phyloP scores from a whole-genome alignment of 2,329 filamentous ascomycete species.

The Microsporum ferrugineum region DNA sequence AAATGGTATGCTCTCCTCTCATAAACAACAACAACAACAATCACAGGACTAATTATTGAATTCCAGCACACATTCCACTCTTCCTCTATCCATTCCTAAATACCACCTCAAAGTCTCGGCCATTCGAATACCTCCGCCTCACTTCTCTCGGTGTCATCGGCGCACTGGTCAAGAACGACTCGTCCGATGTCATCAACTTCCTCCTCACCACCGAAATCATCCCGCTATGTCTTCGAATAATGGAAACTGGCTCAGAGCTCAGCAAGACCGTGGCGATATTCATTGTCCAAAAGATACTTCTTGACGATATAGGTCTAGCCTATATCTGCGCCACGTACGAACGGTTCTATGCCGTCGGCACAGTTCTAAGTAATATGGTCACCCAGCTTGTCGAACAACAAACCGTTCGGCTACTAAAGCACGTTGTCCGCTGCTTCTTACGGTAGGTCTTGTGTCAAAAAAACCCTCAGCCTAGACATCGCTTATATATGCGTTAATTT shows the following conservation, averaged over 20 bases:
- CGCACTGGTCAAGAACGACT: conserved; percentile 96
- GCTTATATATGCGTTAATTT: not conserved
- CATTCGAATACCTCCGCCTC: conserved; percentile 92
- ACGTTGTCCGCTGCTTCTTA: conserved; percentile 93
- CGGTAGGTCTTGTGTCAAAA: conserved; percentile 48
- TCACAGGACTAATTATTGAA: not conserved
- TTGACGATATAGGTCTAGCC: conserved; percentile 91
- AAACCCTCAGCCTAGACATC: not conserved
- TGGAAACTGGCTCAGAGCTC: conserved; percentile 96
- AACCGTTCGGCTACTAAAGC: conserved; percentile 88
- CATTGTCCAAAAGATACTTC: conserved; percentile 96
- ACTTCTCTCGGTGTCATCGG: conserved; percentile 95
- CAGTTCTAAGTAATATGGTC: conserved; percentile 97
- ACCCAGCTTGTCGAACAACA: conserved; percentile 95
- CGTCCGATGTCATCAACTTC: conserved; percentile 97
- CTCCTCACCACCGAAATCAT: conserved; percentile 97
- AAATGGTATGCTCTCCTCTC: conserved; percentile 51
- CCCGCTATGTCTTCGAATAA: conserved; percentile 89
- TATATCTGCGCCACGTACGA: conserved; percentile 99
- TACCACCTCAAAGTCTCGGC: conserved; percentile 93
- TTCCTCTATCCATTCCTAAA: conserved; percentile 98
- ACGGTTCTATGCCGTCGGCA: conserved; percentile 94
- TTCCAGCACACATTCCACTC: conserved; percentile 80
- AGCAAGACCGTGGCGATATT: conserved; percentile 99
- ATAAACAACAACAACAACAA: not conserved